Evolutionary conservation across 2,329 filamentous ascomycete genomes (phyloP).

Genomic region (Talaromyces verruculosus): DNA sequence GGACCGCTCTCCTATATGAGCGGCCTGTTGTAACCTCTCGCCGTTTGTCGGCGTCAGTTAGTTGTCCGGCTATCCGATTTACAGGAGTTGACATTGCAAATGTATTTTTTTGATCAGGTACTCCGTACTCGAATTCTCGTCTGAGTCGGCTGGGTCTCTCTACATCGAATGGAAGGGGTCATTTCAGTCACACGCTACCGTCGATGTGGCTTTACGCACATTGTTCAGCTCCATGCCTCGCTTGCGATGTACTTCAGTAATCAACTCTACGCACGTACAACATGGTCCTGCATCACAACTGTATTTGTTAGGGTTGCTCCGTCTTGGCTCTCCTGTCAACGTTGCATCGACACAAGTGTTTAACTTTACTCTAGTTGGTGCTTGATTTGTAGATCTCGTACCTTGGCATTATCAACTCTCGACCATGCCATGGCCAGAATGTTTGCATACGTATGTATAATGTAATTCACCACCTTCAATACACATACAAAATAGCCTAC

Average conservation of each 20-base stretch:
- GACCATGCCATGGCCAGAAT: not conserved
- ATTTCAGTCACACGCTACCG: not conserved
- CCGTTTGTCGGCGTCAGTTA: not conserved
- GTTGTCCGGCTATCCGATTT: not conserved
- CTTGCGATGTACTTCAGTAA: not conserved
- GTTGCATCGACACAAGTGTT: not conserved
- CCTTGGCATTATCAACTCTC: not conserved
- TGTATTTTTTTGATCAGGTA: not conserved
- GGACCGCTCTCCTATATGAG: not conserved
- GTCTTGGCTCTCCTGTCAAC: not conserved
- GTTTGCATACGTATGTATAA: too few species aligned
- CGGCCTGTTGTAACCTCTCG: not conserved
- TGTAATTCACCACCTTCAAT: too few species aligned
- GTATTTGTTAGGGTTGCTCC: not conserved
- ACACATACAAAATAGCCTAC: too few species aligned
- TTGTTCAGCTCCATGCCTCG: not conserved
- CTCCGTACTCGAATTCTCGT: not conserved
- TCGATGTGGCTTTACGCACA: not conserved
- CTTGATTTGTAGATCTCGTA: slow-evolving; percentile 1
- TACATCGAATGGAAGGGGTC: not conserved
- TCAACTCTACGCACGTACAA: not conserved
- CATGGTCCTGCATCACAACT: not conserved
- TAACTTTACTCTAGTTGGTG: not conserved
- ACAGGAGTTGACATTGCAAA: not conserved
- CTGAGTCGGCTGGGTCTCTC: not conserved